Percentiles rank a stretch among this genome's conserved stretches.
Conservation (phyloP, 805 yeast species). For the Candida orba region DNA sequence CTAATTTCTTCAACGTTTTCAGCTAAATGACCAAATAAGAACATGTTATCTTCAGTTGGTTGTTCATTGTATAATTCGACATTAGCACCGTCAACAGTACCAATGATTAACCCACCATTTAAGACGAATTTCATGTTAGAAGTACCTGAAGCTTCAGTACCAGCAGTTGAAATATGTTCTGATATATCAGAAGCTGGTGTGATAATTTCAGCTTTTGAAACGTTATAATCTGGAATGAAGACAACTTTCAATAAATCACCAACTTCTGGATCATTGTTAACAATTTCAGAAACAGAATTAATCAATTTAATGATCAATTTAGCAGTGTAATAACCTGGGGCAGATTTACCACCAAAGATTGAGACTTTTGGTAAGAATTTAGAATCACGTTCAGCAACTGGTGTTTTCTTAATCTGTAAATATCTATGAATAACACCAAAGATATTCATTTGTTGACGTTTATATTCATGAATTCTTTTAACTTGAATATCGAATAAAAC, state of each 20-base stretch:
- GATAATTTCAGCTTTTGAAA: slow-evolving; percentile 87
- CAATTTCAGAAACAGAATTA: slow-evolving; percentile 72
- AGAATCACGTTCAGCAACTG: slow-evolving; percentile 52
- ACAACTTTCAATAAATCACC: slow-evolving; percentile 77
- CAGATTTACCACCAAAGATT: slow-evolving; percentile 90
- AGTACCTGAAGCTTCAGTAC: slow-evolving; percentile 95
- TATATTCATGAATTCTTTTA: slow-evolving; percentile 91
- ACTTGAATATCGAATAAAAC: slow-evolving; percentile 88
- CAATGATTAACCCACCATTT: slow-evolving; percentile 90
- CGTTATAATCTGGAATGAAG: slow-evolving; percentile 88
- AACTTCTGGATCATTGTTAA: slow-evolving; percentile 70
- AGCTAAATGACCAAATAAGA: slow-evolving; percentile 83
- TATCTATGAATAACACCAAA: slow-evolving; percentile 86
- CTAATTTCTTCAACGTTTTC: slow-evolving; percentile 86
- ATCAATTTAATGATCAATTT: slow-evolving; percentile 82
- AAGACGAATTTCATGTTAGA: slow-evolving; percentile 93
- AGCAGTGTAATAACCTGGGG: slow-evolving; percentile 97
- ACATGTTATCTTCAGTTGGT: slow-evolving; percentile 88
- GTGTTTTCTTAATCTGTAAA: slow-evolving; percentile 61
- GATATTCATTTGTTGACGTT: slow-evolving; percentile 89
- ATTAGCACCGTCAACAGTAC: slow-evolving; percentile 96
- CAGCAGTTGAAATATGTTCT: slow-evolving; percentile 94
- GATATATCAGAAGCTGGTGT: slow-evolving; percentile 86
- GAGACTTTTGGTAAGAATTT: slow-evolving; percentile 65
- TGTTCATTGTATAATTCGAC: slow-evolving; percentile 85